These are phyloP conservation scores for Saturnispora sanitii DNA, from an alignment of 805 yeast species.

Conservation along the genomic window DNA sequence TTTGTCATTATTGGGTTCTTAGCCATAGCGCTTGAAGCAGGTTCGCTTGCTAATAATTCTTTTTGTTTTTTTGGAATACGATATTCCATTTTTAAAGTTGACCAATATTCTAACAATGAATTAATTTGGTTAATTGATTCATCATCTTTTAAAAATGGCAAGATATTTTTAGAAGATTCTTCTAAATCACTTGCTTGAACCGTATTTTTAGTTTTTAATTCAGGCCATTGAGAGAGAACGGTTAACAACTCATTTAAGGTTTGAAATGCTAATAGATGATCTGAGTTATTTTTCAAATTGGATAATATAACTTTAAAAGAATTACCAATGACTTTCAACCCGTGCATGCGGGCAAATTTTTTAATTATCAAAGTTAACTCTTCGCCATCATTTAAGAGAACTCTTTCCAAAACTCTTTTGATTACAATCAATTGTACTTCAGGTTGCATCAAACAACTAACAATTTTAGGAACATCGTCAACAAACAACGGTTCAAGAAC, in stretches of 20 bases:
- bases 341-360: conserved; percentile 69
- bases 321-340: conserved; percentile 67
- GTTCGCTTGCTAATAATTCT: conserved; percentile 8
- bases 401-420: conserved; percentile 55
- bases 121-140: conserved; percentile 26
- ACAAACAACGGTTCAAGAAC: conserved; percentile 40
- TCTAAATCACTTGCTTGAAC: conserved; percentile 70
- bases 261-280: conserved; percentile 27
- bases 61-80: conserved; percentile 61
- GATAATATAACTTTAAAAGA: conserved; percentile 34
- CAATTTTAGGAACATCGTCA: conserved; percentile 65
- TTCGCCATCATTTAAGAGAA: conserved; percentile 40
- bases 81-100: conserved; percentile 67
- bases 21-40: conserved; percentile 15
- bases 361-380: conserved; percentile 35
- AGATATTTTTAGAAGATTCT: conserved; percentile 40
- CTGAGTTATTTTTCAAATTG: conserved; percentile 3
- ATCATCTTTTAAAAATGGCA: conserved; percentile 18
- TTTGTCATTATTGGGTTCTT: conserved; percentile 15
- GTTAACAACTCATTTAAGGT: conserved; percentile 42
- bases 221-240: conserved; percentile 56
- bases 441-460: conserved; percentile 68
- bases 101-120: conserved; percentile 56
- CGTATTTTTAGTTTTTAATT: conserved; percentile 60
- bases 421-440: conserved; percentile 59